These are phyloP conservation scores for Phaeophleospora eucalypticola DNA, from an alignment of 2,329 filamentous ascomycete species.

Conservation along the genomic window DNA sequence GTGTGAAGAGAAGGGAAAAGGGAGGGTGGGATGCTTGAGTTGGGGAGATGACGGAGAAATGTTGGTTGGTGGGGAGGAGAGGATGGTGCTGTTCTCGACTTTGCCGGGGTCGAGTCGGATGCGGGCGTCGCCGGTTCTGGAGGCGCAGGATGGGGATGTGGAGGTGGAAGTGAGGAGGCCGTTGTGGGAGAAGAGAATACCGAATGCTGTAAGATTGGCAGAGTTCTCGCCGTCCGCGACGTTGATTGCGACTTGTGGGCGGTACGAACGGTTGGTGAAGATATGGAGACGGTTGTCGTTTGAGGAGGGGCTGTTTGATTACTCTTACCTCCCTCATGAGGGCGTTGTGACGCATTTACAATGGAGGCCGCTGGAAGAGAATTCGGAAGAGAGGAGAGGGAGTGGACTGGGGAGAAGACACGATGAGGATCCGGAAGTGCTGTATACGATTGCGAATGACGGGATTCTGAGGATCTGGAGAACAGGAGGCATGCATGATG, in stretches of 20 bases:
- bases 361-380: constrained; percentile 66
- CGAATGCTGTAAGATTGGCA: constrained; percentile 69
- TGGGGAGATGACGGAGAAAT: constrained; percentile 88
- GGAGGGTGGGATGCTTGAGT: constrained; percentile 59
- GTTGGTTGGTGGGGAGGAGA: constrained; percentile 64
- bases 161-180: constrained; percentile 40
- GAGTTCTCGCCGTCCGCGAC: constrained; percentile 81
- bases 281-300: constrained; percentile 87
- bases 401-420: constrained; percentile 26
- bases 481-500: constrained; percentile 65
- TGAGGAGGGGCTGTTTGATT: constrained; percentile 83
- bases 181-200: constrained; percentile 71
- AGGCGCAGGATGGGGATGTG: constrained; percentile 31
- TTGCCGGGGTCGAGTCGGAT: too few relatives aligned
- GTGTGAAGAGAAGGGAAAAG: constrained; percentile 42
- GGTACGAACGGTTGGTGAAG: constrained; percentile 79
- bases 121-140: constrained; percentile 24
- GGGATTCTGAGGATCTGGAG: constrained; percentile 80
- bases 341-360: constrained; percentile 73
- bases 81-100: constrained; percentile 66
- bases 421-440: constrained; percentile 62
- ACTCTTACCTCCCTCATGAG: constrained; percentile 85
- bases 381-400: constrained; percentile 59
- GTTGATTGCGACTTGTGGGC: constrained; percentile 76
- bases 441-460: constrained; percentile 86